These are phyloP conservation scores for Hypoxylon sp. DNA, from an alignment of 2,329 filamentous ascomycete species.

Conservation along the genomic window DNA sequence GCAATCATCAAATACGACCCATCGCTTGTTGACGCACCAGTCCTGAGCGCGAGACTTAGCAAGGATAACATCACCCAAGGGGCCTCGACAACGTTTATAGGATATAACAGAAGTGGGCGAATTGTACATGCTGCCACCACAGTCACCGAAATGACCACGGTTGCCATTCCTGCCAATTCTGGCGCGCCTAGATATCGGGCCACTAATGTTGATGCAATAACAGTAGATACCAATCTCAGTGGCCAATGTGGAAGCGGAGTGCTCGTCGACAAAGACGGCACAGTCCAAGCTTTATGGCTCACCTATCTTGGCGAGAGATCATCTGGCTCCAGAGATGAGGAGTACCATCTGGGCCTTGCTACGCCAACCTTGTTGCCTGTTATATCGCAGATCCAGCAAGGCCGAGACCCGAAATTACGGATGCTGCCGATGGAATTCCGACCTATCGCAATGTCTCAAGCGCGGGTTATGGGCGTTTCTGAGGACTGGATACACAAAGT, in stretches of 20 bases:
- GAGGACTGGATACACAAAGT: constrained; percentile 97
- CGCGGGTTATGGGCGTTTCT: constrained; percentile 95
- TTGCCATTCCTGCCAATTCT: constrained; percentile 94
- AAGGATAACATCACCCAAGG: constrained; percentile 89
- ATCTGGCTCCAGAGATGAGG: constrained; percentile 87
- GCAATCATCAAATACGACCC: constrained; percentile 96
- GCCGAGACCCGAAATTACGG: constrained; percentile 82
- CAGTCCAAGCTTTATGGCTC: constrained; percentile 95
- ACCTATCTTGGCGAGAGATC: constrained; percentile 95
- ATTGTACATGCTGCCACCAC: constrained; percentile 95
- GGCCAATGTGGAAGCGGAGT: constrained; percentile 95
- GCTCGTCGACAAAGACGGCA: constrained; percentile 88
- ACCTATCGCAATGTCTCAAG: constrained; percentile 96
- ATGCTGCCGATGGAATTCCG: constrained; percentile 96
- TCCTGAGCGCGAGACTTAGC: constrained; percentile 89
- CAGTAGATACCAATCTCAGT: constrained; percentile 92
- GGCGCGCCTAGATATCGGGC: constrained; percentile 93
- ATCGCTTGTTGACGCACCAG: constrained; percentile 90
- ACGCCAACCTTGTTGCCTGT: constrained; percentile 91
- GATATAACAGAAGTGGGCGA: constrained; percentile 96
- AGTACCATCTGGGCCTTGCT: constrained; percentile 94
- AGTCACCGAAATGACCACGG: constrained; percentile 97
- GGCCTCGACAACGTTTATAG: constrained; percentile 94
- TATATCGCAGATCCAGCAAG: constrained; percentile 86
- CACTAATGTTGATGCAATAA: constrained; percentile 96